Conservation (phyloP, 176 grass and related monocot species). For the Elaeis guineensis region DNA sequence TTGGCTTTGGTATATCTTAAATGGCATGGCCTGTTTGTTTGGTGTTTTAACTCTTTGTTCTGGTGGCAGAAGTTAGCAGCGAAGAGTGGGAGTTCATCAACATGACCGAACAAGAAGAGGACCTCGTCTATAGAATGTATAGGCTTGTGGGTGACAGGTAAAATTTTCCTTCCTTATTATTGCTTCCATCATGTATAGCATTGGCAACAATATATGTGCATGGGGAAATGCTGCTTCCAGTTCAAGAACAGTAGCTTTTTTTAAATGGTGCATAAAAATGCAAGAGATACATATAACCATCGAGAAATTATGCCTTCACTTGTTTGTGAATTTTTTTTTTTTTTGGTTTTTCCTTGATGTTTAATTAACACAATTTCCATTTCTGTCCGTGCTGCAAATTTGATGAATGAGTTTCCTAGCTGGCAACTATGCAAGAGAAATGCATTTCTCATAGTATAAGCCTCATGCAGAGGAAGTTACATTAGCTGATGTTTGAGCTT, state of each 20-base stretch:
- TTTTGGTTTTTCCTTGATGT: too few species aligned
- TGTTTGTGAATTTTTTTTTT: too few species aligned
- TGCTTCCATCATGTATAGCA: not conserved
- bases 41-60: conserved; percentile 27
- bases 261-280: not conserved
- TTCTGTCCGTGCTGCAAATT: too few species aligned
- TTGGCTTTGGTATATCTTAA: too few species aligned
- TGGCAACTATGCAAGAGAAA: too few species aligned
- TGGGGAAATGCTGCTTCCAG: not conserved
- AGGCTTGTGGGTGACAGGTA: conserved; percentile 38
- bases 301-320: too few species aligned
- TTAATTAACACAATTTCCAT: too few species aligned
- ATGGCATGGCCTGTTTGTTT: not conserved
- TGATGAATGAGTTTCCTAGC: too few species aligned
- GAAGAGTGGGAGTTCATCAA: conserved; percentile 26
- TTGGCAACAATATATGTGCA: not conserved
- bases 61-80: conserved; percentile 29
- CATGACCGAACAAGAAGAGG: conserved; percentile 39
- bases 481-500: too few species aligned
- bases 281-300: too few species aligned
- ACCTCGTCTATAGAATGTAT: conserved; percentile 37
- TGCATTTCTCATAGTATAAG: too few species aligned
- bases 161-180: not conserved
- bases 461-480: too few species aligned
- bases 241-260: not conserved